A percentile compares a stretch with the other conserved stretches of the same genome.
Conservation (phyloP, 805 yeast species). For the Starmerella stellata region DNA sequence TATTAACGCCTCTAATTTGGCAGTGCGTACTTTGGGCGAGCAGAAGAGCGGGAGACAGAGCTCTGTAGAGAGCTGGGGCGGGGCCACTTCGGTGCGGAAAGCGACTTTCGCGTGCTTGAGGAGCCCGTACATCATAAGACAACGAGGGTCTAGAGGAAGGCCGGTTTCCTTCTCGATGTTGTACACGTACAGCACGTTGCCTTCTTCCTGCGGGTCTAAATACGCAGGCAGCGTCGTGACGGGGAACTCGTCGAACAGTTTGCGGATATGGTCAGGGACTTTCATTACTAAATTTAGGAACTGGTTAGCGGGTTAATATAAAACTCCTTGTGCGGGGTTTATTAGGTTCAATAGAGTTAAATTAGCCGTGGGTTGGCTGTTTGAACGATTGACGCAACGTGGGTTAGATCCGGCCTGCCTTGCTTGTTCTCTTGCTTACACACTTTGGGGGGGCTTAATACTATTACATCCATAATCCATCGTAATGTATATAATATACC, state of each 20-base stretch:
- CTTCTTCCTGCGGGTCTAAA: background rate
- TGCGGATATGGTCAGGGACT: slow-evolving; percentile 20
- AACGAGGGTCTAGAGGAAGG: slow-evolving; percentile 20
- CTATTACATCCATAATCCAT: no score
- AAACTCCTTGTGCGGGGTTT: background rate
- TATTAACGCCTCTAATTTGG: slow-evolving; percentile 6
- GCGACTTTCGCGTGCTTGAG: slow-evolving; percentile 5
- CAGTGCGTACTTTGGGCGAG: background rate
- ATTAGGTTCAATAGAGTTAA: no score
- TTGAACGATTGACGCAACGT: no score
- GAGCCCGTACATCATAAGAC: slow-evolving; percentile 16
- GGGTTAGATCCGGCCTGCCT: no score
- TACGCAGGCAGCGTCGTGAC: slow-evolving; percentile 12
- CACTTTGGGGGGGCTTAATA: background rate
- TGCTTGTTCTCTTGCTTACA: background rate
- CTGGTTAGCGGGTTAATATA: background rate
- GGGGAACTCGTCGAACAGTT: slow-evolving; percentile 23
- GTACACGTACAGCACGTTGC: slow-evolving; percentile 14
- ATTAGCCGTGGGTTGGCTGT: no score
- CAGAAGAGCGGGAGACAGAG: background rate
- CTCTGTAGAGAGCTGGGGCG: background rate
- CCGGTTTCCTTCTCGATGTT: slow-evolving; percentile 10
- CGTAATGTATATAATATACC: no score
- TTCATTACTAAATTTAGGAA: slow-evolving; percentile 8
- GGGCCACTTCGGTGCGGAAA: background rate